These are phyloP conservation scores for Agrocybe chaxingu DNA, from an alignment of 768 basidiomycete genomes.

Conservation along the genomic window DNA sequence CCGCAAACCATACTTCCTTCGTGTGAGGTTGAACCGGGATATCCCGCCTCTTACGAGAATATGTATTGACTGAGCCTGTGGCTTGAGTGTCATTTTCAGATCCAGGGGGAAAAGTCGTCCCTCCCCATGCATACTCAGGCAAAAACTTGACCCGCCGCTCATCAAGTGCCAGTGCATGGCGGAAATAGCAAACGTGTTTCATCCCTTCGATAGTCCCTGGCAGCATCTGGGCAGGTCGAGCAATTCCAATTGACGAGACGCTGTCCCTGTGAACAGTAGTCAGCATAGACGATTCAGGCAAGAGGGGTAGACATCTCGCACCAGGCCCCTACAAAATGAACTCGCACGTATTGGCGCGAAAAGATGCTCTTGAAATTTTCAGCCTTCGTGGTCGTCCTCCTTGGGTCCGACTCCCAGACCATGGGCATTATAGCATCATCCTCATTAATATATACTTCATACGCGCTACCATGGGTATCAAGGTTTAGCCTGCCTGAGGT, in stretches of 20 bases:
- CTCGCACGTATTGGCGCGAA: slow-evolving; percentile 24
- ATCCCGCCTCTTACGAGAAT: too few relatives aligned
- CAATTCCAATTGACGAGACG: slow-evolving; percentile 30
- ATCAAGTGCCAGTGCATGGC: slow-evolving; percentile 33
- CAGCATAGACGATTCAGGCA: too few relatives aligned
- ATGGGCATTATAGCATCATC: too few relatives aligned
- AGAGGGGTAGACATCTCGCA: too few relatives aligned
- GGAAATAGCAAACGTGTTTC: slow-evolving; percentile 28
- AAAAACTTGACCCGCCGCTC: slow-evolving; percentile 33
- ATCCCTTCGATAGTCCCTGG: slow-evolving; percentile 17
- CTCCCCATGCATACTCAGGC: slow-evolving; percentile 23
- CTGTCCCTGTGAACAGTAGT: too few relatives aligned
- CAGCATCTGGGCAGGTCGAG: slow-evolving; percentile 13
- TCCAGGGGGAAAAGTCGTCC: too few relatives aligned
- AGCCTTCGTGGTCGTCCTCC: slow-evolving; percentile 7
- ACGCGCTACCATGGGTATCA: slow-evolving; percentile 5
- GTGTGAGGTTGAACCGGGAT: too few relatives aligned
- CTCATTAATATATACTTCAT: slow-evolving; percentile 15
- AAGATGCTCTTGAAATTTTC: slow-evolving; percentile 16
- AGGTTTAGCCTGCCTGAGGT: too few relatives aligned
- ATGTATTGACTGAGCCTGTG: too few relatives aligned
- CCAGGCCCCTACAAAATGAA: slow-evolving; percentile 18
- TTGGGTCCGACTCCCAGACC: too few relatives aligned
- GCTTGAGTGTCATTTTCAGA: too few relatives aligned
- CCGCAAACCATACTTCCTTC: slow-evolving; percentile 33